Conservation (phyloP, 306 rosid genomes). For the Cucurbita moschata region DNA sequence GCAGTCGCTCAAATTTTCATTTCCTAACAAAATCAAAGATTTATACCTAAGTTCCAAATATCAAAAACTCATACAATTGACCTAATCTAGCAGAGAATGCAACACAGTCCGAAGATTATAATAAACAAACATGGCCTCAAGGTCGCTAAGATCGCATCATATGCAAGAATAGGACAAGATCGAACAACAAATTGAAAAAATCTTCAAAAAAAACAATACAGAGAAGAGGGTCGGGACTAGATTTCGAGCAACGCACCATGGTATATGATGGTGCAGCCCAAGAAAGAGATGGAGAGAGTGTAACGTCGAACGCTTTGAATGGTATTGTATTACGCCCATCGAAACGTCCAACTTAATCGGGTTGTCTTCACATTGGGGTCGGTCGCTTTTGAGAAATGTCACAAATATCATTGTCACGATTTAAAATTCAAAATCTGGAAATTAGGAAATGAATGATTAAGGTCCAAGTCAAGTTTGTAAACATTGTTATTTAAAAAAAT, state of each 20-base stretch:
- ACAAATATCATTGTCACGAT: no score
- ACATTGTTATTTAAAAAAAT: no score
- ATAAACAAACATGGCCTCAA: background rate
- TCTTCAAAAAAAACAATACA: background rate
- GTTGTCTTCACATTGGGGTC: background rate
- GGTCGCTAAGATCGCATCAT: background rate
- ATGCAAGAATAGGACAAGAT: background rate
- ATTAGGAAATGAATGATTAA: no score
- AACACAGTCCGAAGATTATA: background rate
- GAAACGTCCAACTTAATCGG: background rate
- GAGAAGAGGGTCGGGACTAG: background rate
- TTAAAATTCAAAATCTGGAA: no score
- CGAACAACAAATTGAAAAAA: background rate
- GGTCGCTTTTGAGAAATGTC: no score
- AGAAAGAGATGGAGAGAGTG: background rate
- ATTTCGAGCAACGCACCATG: background rate
- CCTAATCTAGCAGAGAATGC: background rate
- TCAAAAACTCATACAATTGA: background rate
- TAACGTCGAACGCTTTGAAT: slow-evolving; percentile 1
- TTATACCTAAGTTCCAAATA: background rate
- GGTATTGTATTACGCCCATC: background rate
- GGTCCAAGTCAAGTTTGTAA: no score
- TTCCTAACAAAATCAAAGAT: background rate
- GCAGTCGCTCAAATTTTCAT: background rate
- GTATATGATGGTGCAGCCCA: background rate